Evolutionary conservation across 1,139 yeast genomes (phyloP).

Genomic region (Saccharomycopsis hybrid): DNA sequence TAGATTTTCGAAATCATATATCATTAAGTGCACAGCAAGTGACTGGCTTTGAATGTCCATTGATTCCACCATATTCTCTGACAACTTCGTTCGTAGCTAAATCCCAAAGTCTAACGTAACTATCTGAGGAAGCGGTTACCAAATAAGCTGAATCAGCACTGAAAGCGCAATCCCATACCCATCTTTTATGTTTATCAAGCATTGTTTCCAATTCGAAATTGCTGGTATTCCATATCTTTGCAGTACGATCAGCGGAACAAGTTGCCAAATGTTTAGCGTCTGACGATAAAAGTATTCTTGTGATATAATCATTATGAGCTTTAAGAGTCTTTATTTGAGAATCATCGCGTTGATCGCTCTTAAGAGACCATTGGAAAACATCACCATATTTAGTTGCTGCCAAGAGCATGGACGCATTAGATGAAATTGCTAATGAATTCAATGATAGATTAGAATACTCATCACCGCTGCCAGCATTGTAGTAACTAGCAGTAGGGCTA

Average conservation of each 20-base stretch:
- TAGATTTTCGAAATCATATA: slow-evolving; percentile 55
- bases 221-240: slow-evolving; percentile 84
- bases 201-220: slow-evolving; percentile 57
- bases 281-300: slow-evolving; percentile 80
- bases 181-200: slow-evolving; percentile 66
- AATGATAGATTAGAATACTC: slow-evolving; percentile 65
- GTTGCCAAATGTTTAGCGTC: slow-evolving; percentile 95
- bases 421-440: slow-evolving; percentile 82
- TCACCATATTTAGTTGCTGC: slow-evolving; percentile 96
- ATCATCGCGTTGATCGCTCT: slow-evolving; percentile 41
- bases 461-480: too few relatives aligned
- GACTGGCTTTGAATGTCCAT: slow-evolving; percentile 94
- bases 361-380: slow-evolving; percentile 96
- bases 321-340: slow-evolving; percentile 75
- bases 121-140: slow-evolving; percentile 96
- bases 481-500: too few relatives aligned
- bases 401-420: slow-evolving; percentile 91
- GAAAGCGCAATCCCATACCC: slow-evolving; percentile 99
- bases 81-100: slow-evolving; percentile 93
- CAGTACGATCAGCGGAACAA: slow-evolving; percentile 95
- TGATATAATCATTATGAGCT: slow-evolving; percentile 86
- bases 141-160: slow-evolving; percentile 96
- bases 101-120: slow-evolving; percentile 96
- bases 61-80: slow-evolving; percentile 63
- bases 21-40: slow-evolving; percentile 94